phyloP scores from a whole-genome alignment of 768 basidiomycete genomes.

The Mycena capillaripes region DNA sequence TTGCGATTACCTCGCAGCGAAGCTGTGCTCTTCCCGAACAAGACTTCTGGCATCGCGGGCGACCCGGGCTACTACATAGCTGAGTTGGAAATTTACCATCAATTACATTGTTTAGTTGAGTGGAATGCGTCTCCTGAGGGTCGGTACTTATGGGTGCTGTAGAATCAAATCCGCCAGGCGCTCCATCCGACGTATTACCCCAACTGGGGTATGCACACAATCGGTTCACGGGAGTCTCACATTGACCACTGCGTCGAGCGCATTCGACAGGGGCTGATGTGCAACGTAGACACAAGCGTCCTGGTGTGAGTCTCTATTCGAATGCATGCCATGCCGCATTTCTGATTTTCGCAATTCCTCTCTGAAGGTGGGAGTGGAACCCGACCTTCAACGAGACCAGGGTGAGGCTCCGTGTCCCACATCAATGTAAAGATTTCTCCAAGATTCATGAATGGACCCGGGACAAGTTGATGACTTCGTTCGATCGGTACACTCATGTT shows the following conservation, averaged over 20 bases:
- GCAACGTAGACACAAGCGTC: conserved; percentile 12
- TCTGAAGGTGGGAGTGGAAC: conserved; percentile 12
- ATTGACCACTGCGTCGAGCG: conserved; percentile 14
- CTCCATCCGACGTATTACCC: conserved; percentile 8
- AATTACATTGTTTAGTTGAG: conserved; percentile 21
- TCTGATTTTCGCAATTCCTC: conserved; percentile 5
- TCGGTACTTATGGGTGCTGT: not conserved
- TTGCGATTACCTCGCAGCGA: conserved; percentile 16
- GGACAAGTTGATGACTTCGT: conserved; percentile 10
- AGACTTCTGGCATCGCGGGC: conserved; percentile 1
- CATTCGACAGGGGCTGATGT: conserved; percentile 15
- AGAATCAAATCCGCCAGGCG: conserved; percentile 19
- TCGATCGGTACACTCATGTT: not conserved
- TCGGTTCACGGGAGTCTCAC: conserved; percentile 7
- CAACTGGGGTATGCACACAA: conserved; percentile 15
- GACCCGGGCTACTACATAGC: conserved; percentile 13
- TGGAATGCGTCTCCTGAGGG: conserved; percentile 13
- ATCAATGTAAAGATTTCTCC: conserved; percentile 17
- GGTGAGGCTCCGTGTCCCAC: conserved; percentile 20
- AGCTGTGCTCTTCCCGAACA: conserved; percentile 8
- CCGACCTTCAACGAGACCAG: conserved; percentile 14
- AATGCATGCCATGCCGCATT: not conserved
- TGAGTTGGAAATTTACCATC: conserved; percentile 10
- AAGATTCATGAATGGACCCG: conserved; percentile 21
- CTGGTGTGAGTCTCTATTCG: conserved; percentile 12